These are phyloP conservation scores for Zygoascus hellenicus DNA, from an alignment of 1,139 yeast species.

Conservation along the genomic window DNA sequence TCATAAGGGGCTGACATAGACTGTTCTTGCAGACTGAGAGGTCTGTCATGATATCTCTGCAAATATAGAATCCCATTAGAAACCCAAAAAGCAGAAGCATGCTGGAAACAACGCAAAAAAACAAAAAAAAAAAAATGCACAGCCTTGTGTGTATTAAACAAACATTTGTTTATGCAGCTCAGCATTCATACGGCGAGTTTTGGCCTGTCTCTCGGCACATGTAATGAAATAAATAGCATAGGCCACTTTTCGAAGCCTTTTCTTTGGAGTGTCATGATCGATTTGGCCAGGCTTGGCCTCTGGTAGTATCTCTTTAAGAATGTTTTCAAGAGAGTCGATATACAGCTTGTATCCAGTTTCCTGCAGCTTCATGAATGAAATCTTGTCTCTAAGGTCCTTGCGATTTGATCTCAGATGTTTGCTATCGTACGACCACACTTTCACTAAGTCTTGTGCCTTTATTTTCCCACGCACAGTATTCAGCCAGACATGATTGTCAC, in stretches of 20 bases:
- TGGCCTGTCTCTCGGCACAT: background rate
- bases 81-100: no score
- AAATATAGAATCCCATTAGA: no score
- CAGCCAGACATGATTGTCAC: background rate
- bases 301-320: background rate
- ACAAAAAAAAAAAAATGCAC: no score
- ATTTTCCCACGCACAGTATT: slow-evolving; percentile 8
- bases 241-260: background rate
- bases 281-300: background rate
- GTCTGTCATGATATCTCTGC: no score
- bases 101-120: no score
- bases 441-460: slow-evolving; percentile 4
- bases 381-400: slow-evolving; percentile 3
- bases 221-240: background rate
- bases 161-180: no score
- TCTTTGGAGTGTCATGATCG: background rate
- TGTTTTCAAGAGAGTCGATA: slow-evolving; percentile 6
- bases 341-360: slow-evolving; percentile 7
- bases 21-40: no score
- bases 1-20: no score
- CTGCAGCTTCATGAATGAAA: slow-evolving; percentile 9
- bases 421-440: slow-evolving; percentile 8
- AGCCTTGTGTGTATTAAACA: no score
- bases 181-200: background rate
- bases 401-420: slow-evolving; percentile 6